Evolutionary conservation across 306 rosid genomes (phyloP), one percentile per base, ranked within the genome.

Genomic region (Gastrolobium bilobum): DNA sequence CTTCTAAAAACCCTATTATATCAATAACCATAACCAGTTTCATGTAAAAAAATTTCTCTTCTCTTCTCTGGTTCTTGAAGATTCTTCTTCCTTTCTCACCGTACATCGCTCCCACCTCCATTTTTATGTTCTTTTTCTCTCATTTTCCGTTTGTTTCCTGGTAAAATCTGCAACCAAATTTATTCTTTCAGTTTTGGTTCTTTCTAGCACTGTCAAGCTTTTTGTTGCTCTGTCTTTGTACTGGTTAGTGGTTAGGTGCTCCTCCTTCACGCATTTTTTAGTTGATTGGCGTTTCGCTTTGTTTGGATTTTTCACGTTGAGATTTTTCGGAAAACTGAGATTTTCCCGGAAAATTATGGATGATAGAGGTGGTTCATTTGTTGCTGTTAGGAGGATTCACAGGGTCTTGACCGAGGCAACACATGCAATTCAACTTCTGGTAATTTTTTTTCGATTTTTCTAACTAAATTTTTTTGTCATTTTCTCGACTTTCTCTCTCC

Each of bases 321-420:
- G 8, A n/a, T 82, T 76, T 82, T 70, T 63, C 65, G 46, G 58
- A 15, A 67, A 37, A 58, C 73, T n/a, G 65, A 5, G 15, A 7
- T 69, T 69, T 79, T 69, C 56, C 51, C 10, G 64, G 30, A 54
- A 14, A 44, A 35, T 78, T 9, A 95, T 95, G 98, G 96, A 92
- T 74, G 98, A 91, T 72, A 85, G 98, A 86, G 99, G 98, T 62
- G 96, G 98, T 53, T 95, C 99, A 9, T 95, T 95, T 79, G 98
- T 95, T 46, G 99, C 98, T 50, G 99, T 95, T 0, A 79, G 99
- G 84, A 92, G 99, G 78, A 95, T 87, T 95, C 98, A 14, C 99
- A 91, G 73, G 91, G 91, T 81, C 89, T 94, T 75, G 97, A 94
- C 44, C 97, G 98, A 34, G 87, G 92, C 86, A 91, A 85, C 81